phyloP scores from a whole-genome alignment of 306 rosid genomes.

The Sechiopsis laciniata region DNA sequence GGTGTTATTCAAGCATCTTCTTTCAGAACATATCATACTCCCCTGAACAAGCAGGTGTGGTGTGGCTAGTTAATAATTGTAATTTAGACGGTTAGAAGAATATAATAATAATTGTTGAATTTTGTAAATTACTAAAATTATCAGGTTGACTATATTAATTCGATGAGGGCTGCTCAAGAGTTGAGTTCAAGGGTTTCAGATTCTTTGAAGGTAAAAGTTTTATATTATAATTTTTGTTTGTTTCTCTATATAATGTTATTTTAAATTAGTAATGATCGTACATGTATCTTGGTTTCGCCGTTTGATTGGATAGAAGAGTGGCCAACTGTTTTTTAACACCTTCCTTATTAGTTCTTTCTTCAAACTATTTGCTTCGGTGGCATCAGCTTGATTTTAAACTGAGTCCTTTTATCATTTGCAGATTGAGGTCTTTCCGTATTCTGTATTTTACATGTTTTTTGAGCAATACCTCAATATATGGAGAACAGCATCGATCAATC shows the following conservation, averaged over 20 bases:
- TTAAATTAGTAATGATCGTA: neutral
- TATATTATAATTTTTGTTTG: neutral
- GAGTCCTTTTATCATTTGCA: constrained; percentile 45
- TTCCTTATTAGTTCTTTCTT: neutral
- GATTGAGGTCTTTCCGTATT: constrained; percentile 96
- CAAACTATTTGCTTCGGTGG: constrained; percentile 2
- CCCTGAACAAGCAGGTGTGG: constrained; percentile 86
- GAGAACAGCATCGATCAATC: constrained; percentile 88
- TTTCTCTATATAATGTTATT: neutral
- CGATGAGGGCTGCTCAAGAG: constrained; percentile 93
- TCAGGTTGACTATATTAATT: constrained; percentile 75
- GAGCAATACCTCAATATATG: constrained; percentile 99
- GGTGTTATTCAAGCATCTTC: constrained; percentile 84
- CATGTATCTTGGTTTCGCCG: constrained; percentile 2
- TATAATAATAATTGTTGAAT: neutral
- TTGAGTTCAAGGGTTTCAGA: constrained; percentile 80
- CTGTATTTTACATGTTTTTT: constrained; percentile 91
- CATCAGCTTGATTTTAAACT: constrained; percentile 24
- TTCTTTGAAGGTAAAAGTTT: constrained; percentile 65
- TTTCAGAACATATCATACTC: constrained; percentile 93
- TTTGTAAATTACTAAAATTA: constrained; percentile 5
- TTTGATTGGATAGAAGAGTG: constrained; percentile 1
- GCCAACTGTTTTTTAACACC: neutral
- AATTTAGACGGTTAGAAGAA: constrained; percentile 5
- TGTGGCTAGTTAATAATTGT: neutral